A percentile compares a stretch with the other conserved stretches of the same genome.
Conservation (phyloP, 129 eudicot species). For the Arctium minus region DNA sequence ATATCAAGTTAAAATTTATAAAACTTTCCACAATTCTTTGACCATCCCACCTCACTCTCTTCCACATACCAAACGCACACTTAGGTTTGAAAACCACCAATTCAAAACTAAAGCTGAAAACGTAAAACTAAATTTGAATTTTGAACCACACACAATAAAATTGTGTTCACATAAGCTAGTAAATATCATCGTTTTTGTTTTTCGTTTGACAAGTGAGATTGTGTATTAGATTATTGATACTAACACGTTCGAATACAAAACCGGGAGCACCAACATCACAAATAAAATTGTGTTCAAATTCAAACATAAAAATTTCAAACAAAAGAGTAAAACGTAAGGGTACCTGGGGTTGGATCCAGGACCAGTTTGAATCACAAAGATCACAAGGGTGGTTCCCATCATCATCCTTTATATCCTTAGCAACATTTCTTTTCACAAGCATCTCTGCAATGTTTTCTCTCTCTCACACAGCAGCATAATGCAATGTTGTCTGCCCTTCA, state of each 20-base stretch:
- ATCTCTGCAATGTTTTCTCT: slow-evolving; percentile 74
- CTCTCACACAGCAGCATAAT: slow-evolving; percentile 96
- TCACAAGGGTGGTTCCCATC: slow-evolving; percentile 73
- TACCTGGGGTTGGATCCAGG: slow-evolving; percentile 53
- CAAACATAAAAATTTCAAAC: neutral
- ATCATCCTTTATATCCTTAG: slow-evolving; percentile 51
- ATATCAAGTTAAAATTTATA: too few species aligned
- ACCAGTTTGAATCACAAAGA: slow-evolving; percentile 71
- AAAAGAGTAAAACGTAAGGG: neutral
- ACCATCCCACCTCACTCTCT: too few species aligned
- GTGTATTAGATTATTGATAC: neutral
- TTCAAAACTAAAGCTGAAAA: neutral
- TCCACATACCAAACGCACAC: too few species aligned
- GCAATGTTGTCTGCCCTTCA: slow-evolving; percentile 95
- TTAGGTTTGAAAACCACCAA: too few species aligned
- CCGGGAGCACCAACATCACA: neutral
- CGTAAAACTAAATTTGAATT: neutral
- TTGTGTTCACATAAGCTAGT: neutral
- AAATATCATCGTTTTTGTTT: neutral
- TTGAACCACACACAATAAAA: neutral
- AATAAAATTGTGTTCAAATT: neutral
- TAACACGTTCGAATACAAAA: neutral
- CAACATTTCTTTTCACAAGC: slow-evolving; percentile 80
- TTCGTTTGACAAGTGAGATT: neutral
- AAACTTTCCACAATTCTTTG: too few species aligned